phyloP scores from a whole-genome alignment of 495 filamentous ascomycete genomes.

The Penicillium malachiteum region DNA sequence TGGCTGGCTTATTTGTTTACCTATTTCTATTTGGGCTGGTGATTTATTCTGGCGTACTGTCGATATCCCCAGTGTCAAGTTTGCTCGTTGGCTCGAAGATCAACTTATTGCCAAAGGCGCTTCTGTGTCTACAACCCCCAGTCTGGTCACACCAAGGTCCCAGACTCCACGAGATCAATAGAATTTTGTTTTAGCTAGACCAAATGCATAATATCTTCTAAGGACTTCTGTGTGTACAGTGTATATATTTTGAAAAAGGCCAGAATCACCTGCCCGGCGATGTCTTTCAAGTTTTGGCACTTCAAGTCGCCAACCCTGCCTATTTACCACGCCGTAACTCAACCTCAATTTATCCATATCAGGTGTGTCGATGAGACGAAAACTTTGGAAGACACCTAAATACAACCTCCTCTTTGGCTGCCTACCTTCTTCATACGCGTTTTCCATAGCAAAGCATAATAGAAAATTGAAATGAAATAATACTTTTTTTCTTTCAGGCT shows the following conservation, averaged over 20 bases:
- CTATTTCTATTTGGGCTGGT: slow-evolving; percentile 55
- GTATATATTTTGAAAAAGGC: too few relatives aligned
- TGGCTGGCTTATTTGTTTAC: slow-evolving; percentile 48
- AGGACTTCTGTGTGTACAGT: too few relatives aligned
- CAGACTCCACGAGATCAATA: slow-evolving; percentile 8
- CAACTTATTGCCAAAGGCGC: slow-evolving; percentile 28
- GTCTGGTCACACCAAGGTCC: slow-evolving; percentile 6
- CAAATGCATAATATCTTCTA: too few relatives aligned
- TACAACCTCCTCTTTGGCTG: too few relatives aligned
- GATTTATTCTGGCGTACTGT: slow-evolving; percentile 60
- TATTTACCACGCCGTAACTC: too few relatives aligned
- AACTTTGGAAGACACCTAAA: too few relatives aligned
- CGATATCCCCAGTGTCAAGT: slow-evolving; percentile 56
- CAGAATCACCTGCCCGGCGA: too few relatives aligned
- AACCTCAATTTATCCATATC: too few relatives aligned
- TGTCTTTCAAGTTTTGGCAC: too few relatives aligned
- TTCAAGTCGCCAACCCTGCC: too few relatives aligned
- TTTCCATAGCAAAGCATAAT: not conserved
- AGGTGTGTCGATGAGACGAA: too few relatives aligned
- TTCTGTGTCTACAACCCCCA: slow-evolving; percentile 3
- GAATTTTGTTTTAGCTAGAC: not conserved
- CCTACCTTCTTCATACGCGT: not conserved
- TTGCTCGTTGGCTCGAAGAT: slow-evolving; percentile 54
- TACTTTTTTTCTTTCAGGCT: not conserved
- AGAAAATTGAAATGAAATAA: not conserved